Percentiles rank a stretch among this genome's conserved stretches.
phyloP scores from a whole-genome alignment of 1,139 yeast genomes.

The Yamadazyma epiphylla region DNA sequence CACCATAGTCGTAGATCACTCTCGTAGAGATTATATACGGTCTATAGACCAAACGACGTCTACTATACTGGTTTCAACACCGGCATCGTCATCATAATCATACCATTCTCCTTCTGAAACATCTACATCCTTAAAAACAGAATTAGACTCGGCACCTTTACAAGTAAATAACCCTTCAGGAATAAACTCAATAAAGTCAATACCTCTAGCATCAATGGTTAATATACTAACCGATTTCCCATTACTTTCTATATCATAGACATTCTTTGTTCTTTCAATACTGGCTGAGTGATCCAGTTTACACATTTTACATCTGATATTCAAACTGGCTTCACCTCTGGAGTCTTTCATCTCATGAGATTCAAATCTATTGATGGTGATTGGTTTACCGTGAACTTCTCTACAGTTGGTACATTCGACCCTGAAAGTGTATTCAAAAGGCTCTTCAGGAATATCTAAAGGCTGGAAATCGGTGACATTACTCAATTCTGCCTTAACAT shows the following conservation, averaged over 20 bases:
- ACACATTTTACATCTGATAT: conserved; percentile 72
- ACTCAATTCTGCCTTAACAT: conserved; percentile 55
- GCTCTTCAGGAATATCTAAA: conserved; percentile 53
- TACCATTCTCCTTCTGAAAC: conserved; percentile 86
- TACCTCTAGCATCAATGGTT: conserved; percentile 81
- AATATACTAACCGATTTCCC: conserved; percentile 44
- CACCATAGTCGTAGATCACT: no score
- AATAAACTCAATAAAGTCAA: conserved; percentile 65
- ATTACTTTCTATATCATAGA: conserved; percentile 24
- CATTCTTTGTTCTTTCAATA: conserved; percentile 30
- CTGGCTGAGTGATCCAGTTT: conserved; percentile 40
- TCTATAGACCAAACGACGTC: conserved; percentile 54
- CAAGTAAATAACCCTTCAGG: conserved; percentile 71
- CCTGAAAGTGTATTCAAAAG: conserved; percentile 72
- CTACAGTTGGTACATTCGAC: conserved; percentile 79
- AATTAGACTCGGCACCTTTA: conserved; percentile 47
- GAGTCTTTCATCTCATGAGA: conserved; percentile 63
- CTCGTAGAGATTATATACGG: conserved; percentile 9
- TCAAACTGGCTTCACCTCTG: conserved; percentile 81
- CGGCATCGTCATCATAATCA: conserved; percentile 87
- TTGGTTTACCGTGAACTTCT: conserved; percentile 71
- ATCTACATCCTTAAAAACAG: conserved; percentile 63
- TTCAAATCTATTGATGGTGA: conserved; percentile 65
- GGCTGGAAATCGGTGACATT: conserved; percentile 67
- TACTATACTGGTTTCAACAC: conserved; percentile 75